Conservation (phyloP, 441 rosid genomes). For the Macaranga tanarius region DNA sequence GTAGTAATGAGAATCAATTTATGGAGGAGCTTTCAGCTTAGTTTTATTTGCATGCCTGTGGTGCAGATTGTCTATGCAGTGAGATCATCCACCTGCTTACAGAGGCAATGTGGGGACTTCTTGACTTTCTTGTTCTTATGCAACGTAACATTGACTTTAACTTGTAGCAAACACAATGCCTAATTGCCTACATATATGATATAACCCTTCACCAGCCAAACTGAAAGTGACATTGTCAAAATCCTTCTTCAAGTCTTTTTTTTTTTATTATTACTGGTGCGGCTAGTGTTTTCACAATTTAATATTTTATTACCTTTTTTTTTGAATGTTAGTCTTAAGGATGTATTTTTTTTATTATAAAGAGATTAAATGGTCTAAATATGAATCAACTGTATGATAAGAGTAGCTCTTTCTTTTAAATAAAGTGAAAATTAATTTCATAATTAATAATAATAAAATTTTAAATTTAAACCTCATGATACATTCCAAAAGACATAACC, state of each 20-base stretch:
- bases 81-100: slow-evolving; percentile 18
- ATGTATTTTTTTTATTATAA: too few relatives aligned
- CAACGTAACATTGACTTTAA: slow-evolving; percentile 11
- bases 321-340: too few relatives aligned
- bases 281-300: too few relatives aligned
- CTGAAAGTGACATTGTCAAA: background rate
- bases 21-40: background rate
- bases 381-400: too few relatives aligned
- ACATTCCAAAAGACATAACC: too few relatives aligned
- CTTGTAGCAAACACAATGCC: background rate
- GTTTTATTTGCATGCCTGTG: slow-evolving; percentile 9
- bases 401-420: too few relatives aligned
- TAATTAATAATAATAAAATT: too few relatives aligned
- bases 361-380: too few relatives aligned
- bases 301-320: too few relatives aligned
- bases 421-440: too few relatives aligned
- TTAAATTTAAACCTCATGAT: too few relatives aligned
- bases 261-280: too few relatives aligned
- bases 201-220: background rate
- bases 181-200: background rate
- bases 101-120: background rate
- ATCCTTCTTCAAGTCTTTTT: background rate
- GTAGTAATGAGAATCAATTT: background rate
- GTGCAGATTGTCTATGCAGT: slow-evolving; percentile 12
- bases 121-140: slow-evolving; percentile 17